A percentile compares a stretch with the other conserved stretches of the same genome.
These are phyloP conservation scores for Monilinia fructicola DNA, from an alignment of 2,329 filamentous ascomycete genomes.

Conservation along the genomic window DNA sequence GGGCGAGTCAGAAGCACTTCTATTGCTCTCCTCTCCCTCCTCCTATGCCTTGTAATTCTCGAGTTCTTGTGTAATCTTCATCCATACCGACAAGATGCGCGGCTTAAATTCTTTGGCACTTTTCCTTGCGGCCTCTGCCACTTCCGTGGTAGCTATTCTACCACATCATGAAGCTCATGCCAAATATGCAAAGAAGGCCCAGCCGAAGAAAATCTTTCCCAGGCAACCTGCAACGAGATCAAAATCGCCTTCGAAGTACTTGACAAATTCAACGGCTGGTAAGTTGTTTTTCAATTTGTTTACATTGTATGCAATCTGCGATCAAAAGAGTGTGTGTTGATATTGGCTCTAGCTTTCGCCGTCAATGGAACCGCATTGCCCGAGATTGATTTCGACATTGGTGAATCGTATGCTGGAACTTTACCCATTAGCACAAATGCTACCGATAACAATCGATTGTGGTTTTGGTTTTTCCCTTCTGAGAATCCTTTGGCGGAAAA, in stretches of 20 bases:
- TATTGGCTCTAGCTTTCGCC: slow-evolving; percentile 32
- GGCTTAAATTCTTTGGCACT: slow-evolving; percentile 14
- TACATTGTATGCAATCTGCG: background rate
- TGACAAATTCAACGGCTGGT: slow-evolving; percentile 31
- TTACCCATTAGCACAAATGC: slow-evolving; percentile 52
- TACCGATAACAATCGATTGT: slow-evolving; percentile 49
- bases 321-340: background rate
- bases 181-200: slow-evolving; percentile 20
- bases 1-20: background rate
- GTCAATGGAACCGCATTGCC: slow-evolving; percentile 38
- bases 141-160: background rate
- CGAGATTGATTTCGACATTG: slow-evolving; percentile 38
- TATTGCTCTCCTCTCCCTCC: background rate
- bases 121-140: slow-evolving; percentile 14
- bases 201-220: slow-evolving; percentile 21
- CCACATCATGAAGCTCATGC: slow-evolving; percentile 15
- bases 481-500: slow-evolving; percentile 48
- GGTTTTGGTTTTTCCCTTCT: slow-evolving; percentile 57
- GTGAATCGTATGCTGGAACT: slow-evolving; percentile 41
- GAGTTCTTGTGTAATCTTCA: background rate
- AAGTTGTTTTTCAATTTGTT: background rate
- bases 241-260: slow-evolving; percentile 27
- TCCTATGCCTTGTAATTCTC: background rate
- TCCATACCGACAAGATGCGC: slow-evolving; percentile 6
- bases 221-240: slow-evolving; percentile 24